phyloP scores from a whole-genome alignment of 805 yeast species.

The Isabelozyma rhagii region DNA sequence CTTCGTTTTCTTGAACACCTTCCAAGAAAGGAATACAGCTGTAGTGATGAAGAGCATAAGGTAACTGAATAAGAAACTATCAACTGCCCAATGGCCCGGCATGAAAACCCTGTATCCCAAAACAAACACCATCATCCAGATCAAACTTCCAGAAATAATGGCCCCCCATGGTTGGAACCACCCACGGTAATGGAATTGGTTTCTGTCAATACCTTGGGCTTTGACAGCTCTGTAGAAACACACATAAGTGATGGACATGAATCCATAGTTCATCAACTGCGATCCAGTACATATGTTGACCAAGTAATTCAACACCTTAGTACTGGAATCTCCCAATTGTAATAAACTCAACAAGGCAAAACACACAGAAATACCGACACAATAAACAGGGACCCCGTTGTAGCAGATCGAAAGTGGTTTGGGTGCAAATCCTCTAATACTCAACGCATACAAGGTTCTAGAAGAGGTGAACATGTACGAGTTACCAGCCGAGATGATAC shows the following conservation, averaged over 20 bases:
- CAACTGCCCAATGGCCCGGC: slow-evolving; percentile 25
- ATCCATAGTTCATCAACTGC: slow-evolving; percentile 36
- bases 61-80: slow-evolving; percentile 33
- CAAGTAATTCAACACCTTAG: slow-evolving; percentile 35
- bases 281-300: slow-evolving; percentile 39
- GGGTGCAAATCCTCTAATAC: slow-evolving; percentile 48
- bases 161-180: slow-evolving; percentile 28
- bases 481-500: slow-evolving; percentile 49
- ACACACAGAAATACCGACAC: slow-evolving; percentile 36
- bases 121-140: slow-evolving; percentile 16
- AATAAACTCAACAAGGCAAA: slow-evolving; percentile 49
- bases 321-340: slow-evolving; percentile 13
- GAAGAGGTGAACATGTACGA: slow-evolving; percentile 47
- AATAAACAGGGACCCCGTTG: slow-evolving; percentile 46
- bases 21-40: slow-evolving; percentile 22
- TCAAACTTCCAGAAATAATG: slow-evolving; percentile 12
- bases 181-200: slow-evolving; percentile 27
- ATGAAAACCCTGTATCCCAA: slow-evolving; percentile 31
- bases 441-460: slow-evolving; percentile 45
- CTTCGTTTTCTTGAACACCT: slow-evolving; percentile 28
- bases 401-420: slow-evolving; percentile 39
- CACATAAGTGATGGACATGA: slow-evolving; percentile 34
- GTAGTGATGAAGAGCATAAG: slow-evolving; percentile 31
- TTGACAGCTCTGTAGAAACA: slow-evolving; percentile 33
- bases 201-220: slow-evolving; percentile 29